Evolutionary conservation across 306 rosid genomes (phyloP), one percentile per base, ranked within the genome.

Genomic region (Potentilla sterilis): DNA sequence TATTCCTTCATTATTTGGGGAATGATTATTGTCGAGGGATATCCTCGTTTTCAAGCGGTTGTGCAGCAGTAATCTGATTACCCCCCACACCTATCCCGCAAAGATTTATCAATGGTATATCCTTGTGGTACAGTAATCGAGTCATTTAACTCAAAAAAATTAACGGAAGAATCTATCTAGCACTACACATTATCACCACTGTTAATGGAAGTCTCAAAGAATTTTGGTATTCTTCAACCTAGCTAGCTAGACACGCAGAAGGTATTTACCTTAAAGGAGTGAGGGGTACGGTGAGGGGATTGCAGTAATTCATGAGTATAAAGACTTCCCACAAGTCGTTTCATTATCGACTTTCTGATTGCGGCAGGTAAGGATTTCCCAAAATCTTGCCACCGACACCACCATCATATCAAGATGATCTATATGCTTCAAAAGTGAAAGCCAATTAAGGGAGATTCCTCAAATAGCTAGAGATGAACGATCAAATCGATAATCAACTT

Each of bases 321-420:
- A 28, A 16, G 18, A 42, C 54, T 38, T 15, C 12, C 13, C 48
- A n/a, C 11, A 51, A 52, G 35, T 79, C 48, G 28, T 79, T 37
- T 55, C 57, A 40, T 35, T 65, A 16, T 78, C 74, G 54, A 55
- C 76, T 72, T 76, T 58, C 76, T 69, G 68, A 72, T 58, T 48
- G 85, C 66, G 59, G 86, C 63, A 67, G 79, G 77, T 82, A 70
- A 75, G 61, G 82, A 79, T 70, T 72, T 72, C 80, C 82, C 77
- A 35, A 85, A 85, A 77, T 82, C 73, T 68, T 79, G 82, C 87
- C 86, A 86, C 85, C 78, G 75, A 85, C 84, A 67, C 82, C 85
- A 66, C 82, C 86, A 66, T 79, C 51, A 83, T 80, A 75, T 41
- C 78, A 69, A 72, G 46, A 64, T 64, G 69, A 11, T 75, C 32